Conservation (phyloP, 2,329 filamentous ascomycete species). For the Talaromyces piceae region DNA sequence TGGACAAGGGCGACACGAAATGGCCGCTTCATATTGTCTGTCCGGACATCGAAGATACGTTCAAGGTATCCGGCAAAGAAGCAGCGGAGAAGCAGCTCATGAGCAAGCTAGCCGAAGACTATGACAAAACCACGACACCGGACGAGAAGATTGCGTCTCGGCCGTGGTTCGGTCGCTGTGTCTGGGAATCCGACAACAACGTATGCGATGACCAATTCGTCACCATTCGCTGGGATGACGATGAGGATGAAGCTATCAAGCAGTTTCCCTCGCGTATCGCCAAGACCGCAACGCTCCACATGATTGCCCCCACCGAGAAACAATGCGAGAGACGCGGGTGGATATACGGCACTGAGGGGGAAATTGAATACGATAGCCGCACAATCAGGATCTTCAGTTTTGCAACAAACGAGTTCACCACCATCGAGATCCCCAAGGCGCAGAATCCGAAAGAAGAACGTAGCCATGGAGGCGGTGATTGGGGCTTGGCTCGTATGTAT, state of each 20-base stretch:
- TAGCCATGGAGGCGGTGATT: constrained; percentile 69
- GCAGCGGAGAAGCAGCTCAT: constrained; percentile 48
- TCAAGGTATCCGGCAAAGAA: constrained; percentile 37
- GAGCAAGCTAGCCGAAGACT: constrained; percentile 46
- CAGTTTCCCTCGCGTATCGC: constrained; percentile 45
- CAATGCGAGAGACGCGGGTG: constrained; percentile 79
- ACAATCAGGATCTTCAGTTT: constrained; percentile 73
- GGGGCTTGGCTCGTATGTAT: constrained; percentile 73
- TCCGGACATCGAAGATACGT: constrained; percentile 79
- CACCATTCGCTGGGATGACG: constrained; percentile 79
- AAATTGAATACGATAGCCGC: constrained; percentile 75
- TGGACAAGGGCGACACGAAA: constrained; percentile 58
- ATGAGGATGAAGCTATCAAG: constrained; percentile 22
- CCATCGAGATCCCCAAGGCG: constrained; percentile 50
- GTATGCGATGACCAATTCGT: constrained; percentile 91
- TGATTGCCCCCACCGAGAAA: constrained; percentile 83
- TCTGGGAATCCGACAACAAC: constrained; percentile 87
- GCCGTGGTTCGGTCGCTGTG: constrained; percentile 84
- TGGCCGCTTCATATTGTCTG: constrained; percentile 91
- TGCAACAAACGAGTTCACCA: constrained; percentile 45
- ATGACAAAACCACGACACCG: constrained; percentile 44
- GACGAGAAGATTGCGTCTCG: constrained; percentile 47
- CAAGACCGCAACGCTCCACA: constrained; percentile 86
- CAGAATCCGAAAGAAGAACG: constrained; percentile 49
- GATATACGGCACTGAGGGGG: constrained; percentile 79